Evolutionary conservation across 257 asterid species (phyloP), one percentile per base, ranked within the genome.

Genomic region (Voacanga thouarsii): DNA sequence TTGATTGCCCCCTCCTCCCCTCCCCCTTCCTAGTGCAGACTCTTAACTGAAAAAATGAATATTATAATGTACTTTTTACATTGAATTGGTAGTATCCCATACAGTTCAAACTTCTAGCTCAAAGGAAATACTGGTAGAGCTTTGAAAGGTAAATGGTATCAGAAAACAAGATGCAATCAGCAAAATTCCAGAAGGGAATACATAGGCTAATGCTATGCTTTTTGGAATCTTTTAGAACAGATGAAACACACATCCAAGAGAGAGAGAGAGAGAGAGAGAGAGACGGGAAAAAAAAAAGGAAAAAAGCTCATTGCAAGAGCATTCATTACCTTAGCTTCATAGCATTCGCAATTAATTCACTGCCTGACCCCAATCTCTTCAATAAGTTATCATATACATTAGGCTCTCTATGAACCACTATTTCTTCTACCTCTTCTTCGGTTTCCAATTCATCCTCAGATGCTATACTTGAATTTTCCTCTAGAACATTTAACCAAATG

Each of bases 361-460:
- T 87, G 26, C 75, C 77, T 15, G 92, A 82, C 70, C 92, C 92
- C 78, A 94, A 76, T 76, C 76, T 86, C 87, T 81, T 80, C 90
- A 92, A 79, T 85, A 94, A 86, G 74, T 85, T 82, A 57, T 94
- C 94, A 26, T 92, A 92, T 83, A 55, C 75, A 21, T 89, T 84
- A 4, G 85, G 86, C 79, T 85, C 90, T 76, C 77, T 74, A 63
- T 65, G 55, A 10, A 59, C 81, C 55, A 75, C 73, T 71, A 80
- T 45, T 76, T 78, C 83, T 15, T 65, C 85, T 84, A 74, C 87
- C 70, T 79, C 80, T 21, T 82, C 76, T n/a, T 83, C 53, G 1
- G 26, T 39, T 37, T 74, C 72, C 55, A 55, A 18, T 74, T 68
- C 88, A 39, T 61, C 75, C 72, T 86, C 92, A 21, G 79, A 82